Base-by-base conservation (phyloP, 768 basidiomycete genomes). In the Melanogaster broomeanus region DNA sequence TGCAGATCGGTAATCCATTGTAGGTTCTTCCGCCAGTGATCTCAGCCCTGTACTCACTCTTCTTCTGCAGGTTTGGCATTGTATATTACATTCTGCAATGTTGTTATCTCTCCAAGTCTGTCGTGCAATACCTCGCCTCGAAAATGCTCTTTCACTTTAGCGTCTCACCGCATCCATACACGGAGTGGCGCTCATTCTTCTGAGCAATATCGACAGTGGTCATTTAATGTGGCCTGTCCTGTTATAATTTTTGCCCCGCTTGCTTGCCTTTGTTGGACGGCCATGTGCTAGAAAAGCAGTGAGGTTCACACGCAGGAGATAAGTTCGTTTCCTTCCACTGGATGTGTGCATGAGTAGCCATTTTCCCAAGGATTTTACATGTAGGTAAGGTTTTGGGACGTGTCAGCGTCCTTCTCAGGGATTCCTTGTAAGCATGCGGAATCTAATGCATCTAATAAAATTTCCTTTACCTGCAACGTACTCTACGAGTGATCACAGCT, bases 141-240 rank as follows among this genome's bases (percentile, higher is more conserved):
- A 43, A 48, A 45, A 53, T 6, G 84, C 86, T 87, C 85, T 70
- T 73, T 86, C 90, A 93, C 90, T 93, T 93, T 93, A 81, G 85
- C 82, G 83, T 81, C 85, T 67, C 82, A 77, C 81, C 79, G 75
- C 70, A 65, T 67, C 55, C 65, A 57, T 65, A 63, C 61, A 87
- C 84, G 84, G 81, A 71, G 81, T 72, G 85, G 79, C 79, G 87
- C 78, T 79, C 90, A 92, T 92, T 92, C 83, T 83, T 81, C 67
- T 68, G 88, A 92, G 90, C 90, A 69, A 92, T 67, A 91, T 73
- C 34, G 58, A 74, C 34, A 45, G 31, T 54, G 37, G 57, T 67
- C 62, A 51, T 55, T 57, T 56, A 58, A 52, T 61, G 40, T 64
- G 67, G 62, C 51, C 45, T 38, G 64, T 55, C 62, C 66, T 67